Evolutionary conservation across 352 stramenopile species (phyloP), one percentile per base, ranked within the genome.

Genomic region (Globisporangium viniferum): DNA sequence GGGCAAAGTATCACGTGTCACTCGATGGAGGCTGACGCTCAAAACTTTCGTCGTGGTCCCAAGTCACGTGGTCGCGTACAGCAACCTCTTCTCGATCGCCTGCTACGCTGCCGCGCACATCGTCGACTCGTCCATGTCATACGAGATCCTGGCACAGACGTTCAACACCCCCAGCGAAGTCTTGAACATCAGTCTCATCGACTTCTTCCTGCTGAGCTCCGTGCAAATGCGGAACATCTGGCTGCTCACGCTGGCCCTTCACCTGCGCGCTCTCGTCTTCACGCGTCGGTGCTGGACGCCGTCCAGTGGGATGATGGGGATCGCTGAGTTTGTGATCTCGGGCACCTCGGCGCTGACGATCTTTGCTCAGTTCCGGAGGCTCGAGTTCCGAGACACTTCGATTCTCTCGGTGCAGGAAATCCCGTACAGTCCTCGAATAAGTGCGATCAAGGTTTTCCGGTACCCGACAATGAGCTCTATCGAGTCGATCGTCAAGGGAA

Each of bases 281-380:
- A 60, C 61, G 0, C 53, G 54, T 0, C 59, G 36, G 12, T 55
- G 36, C 31, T 41, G 73, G 70, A 58, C 59, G 24, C 56, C 73
- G 7, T 48, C 31, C 0, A 59, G 56, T 35, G 69, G 73, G 0
- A 54, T 76, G 24, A 24, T 36, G 1, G 73, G 70, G 0, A 55
- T 72, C 4, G 59, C 66, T 6, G 70, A 76, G 51, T 75, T 74
- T 36, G 60, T 63, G 3, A 20, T 79, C 39, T 72, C n/a, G 9
- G 54, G 69, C 14, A 46, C 73, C 8, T 71, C 70, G 1, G 20
- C 14, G 41, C 31, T 71, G 10, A 58, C 59, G 14, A 69, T 57
- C 18, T 33, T 73, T 22, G 57, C 58, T 1, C 49, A 70, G 65
- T 61, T 49, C n/a, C 44, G 57, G 27, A 29, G 14, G 1, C 12